phyloP scores from a whole-genome alignment of 306 rosid species.

The Gynostemma pentaphyllum region DNA sequence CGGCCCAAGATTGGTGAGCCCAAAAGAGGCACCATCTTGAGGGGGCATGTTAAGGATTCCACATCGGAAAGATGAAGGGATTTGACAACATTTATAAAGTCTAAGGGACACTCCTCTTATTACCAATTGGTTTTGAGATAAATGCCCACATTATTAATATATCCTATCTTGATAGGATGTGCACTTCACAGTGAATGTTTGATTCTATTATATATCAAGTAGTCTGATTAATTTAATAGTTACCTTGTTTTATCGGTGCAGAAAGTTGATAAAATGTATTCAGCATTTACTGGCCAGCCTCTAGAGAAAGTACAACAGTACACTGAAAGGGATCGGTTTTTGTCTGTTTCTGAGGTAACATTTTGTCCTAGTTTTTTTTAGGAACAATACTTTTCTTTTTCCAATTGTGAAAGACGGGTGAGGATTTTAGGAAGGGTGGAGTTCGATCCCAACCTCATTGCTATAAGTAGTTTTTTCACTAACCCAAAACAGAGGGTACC shows the following conservation, averaged over 20 bases:
- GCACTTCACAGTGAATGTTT: not conserved
- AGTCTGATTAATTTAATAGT: not conserved
- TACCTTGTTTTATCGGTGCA: slow-evolving; percentile 23
- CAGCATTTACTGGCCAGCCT: slow-evolving; percentile 84
- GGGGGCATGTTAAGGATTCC: no score
- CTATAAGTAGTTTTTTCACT: no score
- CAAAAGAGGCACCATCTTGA: no score
- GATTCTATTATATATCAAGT: not conserved
- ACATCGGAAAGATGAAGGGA: no score
- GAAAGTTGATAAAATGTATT: slow-evolving; percentile 87
- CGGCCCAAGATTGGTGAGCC: no score
- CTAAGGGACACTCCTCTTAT: no score
- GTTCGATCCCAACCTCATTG: no score
- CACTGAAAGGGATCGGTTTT: slow-evolving; percentile 85
- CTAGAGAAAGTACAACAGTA: slow-evolving; percentile 76
- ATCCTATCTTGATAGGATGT: not conserved
- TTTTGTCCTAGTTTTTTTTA: not conserved
- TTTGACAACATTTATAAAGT: no score
- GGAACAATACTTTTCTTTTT: not conserved
- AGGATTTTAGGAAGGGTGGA: no score
- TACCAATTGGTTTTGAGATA: no score
- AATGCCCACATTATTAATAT: no score
- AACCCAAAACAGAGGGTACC: no score
- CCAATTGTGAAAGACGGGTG: not conserved
- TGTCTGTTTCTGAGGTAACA: slow-evolving; percentile 79